Conservation (phyloP, 768 basidiomycete species). For the Phanerodontia chrysosporium region DNA sequence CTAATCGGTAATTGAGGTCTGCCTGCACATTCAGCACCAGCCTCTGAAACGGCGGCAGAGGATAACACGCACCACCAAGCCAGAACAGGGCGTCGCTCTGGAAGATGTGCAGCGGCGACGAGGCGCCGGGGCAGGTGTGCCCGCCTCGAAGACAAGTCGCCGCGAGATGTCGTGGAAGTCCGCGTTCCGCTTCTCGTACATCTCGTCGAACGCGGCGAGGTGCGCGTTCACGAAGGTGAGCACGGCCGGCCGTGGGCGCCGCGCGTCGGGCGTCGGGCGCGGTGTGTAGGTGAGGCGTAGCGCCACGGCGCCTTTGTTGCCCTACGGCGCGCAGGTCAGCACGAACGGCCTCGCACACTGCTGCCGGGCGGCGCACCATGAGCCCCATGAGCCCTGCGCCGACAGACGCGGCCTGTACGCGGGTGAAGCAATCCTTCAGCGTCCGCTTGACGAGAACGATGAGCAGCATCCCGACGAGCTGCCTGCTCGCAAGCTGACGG, state of each 20-base stretch:
- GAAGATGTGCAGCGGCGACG: constrained; percentile 36
- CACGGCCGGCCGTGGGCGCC: constrained; percentile 34
- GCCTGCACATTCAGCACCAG: background rate
- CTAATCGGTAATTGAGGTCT: constrained; percentile 82
- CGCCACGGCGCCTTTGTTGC: constrained; percentile 80
- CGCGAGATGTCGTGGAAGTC: constrained; percentile 71
- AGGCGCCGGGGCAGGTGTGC: constrained; percentile 1
- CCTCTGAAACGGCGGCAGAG: background rate
- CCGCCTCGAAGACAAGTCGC: constrained; percentile 48
- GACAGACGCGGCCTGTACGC: constrained; percentile 47
- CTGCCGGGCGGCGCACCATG: constrained; percentile 59
- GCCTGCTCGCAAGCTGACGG: constrained; percentile 66
- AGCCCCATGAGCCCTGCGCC: constrained; percentile 76
- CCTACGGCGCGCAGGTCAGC: constrained; percentile 36
- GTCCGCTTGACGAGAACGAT: constrained; percentile 59
- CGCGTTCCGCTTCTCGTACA: constrained; percentile 65
- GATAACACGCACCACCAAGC: constrained; percentile 44
- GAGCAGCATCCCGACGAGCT: constrained; percentile 82
- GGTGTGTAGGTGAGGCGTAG: constrained; percentile 58
- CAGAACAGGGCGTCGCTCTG: constrained; percentile 73
- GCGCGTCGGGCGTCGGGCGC: constrained; percentile 21
- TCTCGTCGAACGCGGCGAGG: constrained; percentile 80
- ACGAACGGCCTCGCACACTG: background rate
- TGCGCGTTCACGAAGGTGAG: constrained; percentile 81
- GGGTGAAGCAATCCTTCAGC: constrained; percentile 45